Base-by-base conservation (phyloP, 1,284 basidiomycete genomes). In the Malassezia pachydermatis region DNA sequence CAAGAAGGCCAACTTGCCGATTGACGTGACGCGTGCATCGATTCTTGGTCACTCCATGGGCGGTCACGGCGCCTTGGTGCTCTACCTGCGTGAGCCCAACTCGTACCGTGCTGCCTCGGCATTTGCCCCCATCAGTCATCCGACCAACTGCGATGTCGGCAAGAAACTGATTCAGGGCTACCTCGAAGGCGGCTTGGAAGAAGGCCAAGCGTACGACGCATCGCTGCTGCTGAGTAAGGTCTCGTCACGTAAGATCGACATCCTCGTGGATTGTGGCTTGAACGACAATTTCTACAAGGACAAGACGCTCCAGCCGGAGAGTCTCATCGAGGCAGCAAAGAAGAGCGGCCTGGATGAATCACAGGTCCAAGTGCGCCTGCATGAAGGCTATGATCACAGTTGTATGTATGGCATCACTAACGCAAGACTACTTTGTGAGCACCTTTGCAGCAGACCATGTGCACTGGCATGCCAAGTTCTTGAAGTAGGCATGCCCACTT, bases 141-240 rank as follows among this genome's bases (percentile, higher is more conserved):
- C 94, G 0, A 82, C 83, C 11, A 77, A 81, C 41, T 85, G 83
- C 44, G 82, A 84, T 0, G 95, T 92, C 90, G 92, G 94, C 25
- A 76, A 84, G 62, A 94, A 92, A 70, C 90, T 89, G 0, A 95
- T 98, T 75, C 67, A 58, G 17, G 86, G 87, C n/a, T 96, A 95
- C 75, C 79, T 98, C 41, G 28, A 44, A 10, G 19, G 74, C 16
- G 87, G 86, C 3, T 56, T 83, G 16, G 78, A 82, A 47, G 88
- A 90, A 68, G 88, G 82, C 1, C 79, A 80, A 65, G 73, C 73
- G 33, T 86, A 94, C 70, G 92, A 98, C 72, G 85, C 92, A 10
- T 86, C 86, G 6, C 80, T 84, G 65, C 78, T 98, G 40, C 81
- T 98, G 51, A 62, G 77, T n/a, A 76, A 75, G 59, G 75, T 76